Percentiles rank a stretch among this genome's conserved stretches.
These are phyloP conservation scores for Plasmodium inui DNA, from an alignment of 169 alveolate genomes.

Conservation along the genomic window DNA sequence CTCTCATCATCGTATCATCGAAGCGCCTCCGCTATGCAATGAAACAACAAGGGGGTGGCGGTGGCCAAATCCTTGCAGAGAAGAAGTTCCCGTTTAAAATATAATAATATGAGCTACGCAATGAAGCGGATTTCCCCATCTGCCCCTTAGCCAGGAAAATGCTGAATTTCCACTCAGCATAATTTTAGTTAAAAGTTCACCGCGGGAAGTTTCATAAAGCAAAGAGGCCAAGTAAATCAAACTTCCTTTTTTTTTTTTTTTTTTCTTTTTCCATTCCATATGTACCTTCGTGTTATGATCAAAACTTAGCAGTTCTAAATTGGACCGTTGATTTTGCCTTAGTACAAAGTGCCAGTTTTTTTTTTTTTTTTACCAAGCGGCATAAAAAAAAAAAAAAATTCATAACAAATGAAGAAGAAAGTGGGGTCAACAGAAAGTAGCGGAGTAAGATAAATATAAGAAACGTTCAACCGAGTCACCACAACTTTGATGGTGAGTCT, in stretches of 20 bases:
- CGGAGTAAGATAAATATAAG: background rate
- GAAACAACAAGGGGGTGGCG: background rate
- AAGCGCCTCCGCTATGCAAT: background rate
- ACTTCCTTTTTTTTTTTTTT: too few species aligned
- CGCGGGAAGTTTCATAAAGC: background rate
- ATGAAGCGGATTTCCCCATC: background rate
- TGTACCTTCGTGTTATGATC: background rate
- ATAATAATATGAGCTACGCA: background rate
- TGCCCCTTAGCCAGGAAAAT: background rate
- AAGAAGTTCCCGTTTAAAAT: background rate
- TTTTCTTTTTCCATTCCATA: background rate
- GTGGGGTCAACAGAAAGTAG: background rate
- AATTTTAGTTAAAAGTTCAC: background rate
- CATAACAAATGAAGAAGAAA: background rate
- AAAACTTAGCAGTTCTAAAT: background rate
- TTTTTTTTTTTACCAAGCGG: background rate
- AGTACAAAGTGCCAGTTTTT: background rate
- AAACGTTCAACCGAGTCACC: background rate
- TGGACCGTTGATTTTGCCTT: background rate
- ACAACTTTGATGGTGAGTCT: background rate
- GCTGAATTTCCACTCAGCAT: background rate
- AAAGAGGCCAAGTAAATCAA: background rate
- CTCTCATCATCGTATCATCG: background rate
- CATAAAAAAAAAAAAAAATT: background rate
- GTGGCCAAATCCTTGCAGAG: background rate